Conservation (phyloP, 2,329 filamentous ascomycete genomes). For the Orbilia javanica region DNA sequence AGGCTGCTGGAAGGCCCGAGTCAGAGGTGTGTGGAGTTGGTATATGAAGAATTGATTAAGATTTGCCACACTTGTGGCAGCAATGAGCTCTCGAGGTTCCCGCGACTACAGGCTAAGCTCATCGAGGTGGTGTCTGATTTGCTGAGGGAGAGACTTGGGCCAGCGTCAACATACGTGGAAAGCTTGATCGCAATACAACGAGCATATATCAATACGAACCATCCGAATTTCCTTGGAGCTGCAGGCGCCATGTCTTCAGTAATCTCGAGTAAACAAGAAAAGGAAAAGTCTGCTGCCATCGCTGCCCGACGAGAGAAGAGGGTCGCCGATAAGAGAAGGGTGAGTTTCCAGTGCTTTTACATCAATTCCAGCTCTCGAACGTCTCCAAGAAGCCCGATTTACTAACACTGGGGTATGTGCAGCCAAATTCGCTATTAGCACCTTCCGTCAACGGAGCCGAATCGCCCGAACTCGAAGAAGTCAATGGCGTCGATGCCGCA, state of each 20-base stretch:
- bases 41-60: constrained; percentile 99
- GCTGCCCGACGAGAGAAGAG: constrained; percentile 86
- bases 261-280: constrained; percentile 92
- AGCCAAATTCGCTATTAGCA: constrained; percentile 60
- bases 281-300: constrained; percentile 83
- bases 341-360: background rate
- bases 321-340: constrained; percentile 68
- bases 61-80: constrained; percentile 99
- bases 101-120: constrained; percentile 91
- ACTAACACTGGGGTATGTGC: background rate
- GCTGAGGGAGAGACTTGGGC: constrained; percentile 89
- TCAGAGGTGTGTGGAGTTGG: constrained; percentile 95
- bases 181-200: constrained; percentile 97
- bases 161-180: constrained; percentile 90
- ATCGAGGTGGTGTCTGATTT: constrained; percentile 98
- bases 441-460: constrained; percentile 77
- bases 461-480: constrained; percentile 75
- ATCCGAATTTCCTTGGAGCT: constrained; percentile 97
- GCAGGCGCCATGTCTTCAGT: constrained; percentile 98
- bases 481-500: constrained; percentile 62
- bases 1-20: constrained; percentile 94
- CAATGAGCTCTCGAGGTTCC: constrained; percentile 90
- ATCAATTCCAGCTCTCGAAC: background rate
- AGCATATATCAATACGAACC: constrained; percentile 99
- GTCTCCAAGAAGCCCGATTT: background rate